Evolutionary conservation across 805 yeast genomes (phyloP), one percentile per base, ranked within the genome.

Genomic region (Sugiyamaella boreocaroliniensis): DNA sequence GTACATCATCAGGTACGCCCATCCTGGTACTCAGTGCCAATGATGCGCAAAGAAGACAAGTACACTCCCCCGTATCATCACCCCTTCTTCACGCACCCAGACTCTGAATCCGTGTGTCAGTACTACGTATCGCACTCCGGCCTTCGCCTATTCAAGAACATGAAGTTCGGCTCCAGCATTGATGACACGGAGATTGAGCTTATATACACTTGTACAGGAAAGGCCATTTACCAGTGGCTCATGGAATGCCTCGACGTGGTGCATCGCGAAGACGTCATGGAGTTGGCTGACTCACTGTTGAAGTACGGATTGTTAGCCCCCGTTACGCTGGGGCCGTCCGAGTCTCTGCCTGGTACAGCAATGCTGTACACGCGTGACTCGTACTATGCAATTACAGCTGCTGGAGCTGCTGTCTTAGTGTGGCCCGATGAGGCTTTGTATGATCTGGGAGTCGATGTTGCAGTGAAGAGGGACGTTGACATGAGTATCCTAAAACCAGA

Each of bases 231-330:
- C 68, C 97, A 89, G 62, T 92, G 96, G 96, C 62, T 92, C 6
- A 76, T 85, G 80, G 98, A 92, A 57, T 89, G 97, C 63, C 86
- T 96, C 0, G 93, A 87, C 61, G 72, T 83, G 0, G 65, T 82
- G 58, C 75, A 75, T 49, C 63, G 48, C 1, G 11, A 40, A 0
- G 68, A 64, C 44, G 64, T 59, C 7, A 29, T 52, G 1, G 20
- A 45, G 6, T 32, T 65, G 14, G 60, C 59, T 2, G 40, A 46
- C 10, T 42, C 50, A 14, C 52, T 65, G 19, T 19, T 61, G 0
- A 81, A 54, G 85, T 48, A 54, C 6, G 55, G 59, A 16, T 57
- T 59, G n/a, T 22, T 65, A 1, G 48, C 48, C 4, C 58, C 47
- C 0, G 50, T 65, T 6, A 34, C 29, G 15, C 34, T n/a, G 32